These are phyloP conservation scores for Hymenoscyphus fructigenus DNA, from an alignment of 2,329 filamentous ascomycete genomes.

Conservation along the genomic window DNA sequence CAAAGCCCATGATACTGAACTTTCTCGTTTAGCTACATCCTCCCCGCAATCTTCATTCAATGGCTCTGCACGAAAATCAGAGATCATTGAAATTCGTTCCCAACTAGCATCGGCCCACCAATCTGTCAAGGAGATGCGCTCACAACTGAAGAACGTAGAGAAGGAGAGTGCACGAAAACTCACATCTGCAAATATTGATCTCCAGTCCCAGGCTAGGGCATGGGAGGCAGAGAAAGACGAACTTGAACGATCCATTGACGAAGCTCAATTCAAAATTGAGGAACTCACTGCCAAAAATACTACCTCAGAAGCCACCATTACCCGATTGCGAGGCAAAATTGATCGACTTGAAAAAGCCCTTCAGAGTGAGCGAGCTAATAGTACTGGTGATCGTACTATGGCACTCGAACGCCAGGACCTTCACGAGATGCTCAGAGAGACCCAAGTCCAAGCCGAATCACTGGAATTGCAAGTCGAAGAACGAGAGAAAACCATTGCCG, in stretches of 20 bases:
- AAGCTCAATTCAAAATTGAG: constrained; percentile 47
- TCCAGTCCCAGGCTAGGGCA: constrained; percentile 46
- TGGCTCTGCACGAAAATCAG: constrained; percentile 54
- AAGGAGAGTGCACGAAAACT: constrained; percentile 40
- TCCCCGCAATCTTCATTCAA: constrained; percentile 49
- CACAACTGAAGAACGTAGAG: constrained; percentile 49
- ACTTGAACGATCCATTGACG: constrained; percentile 44
- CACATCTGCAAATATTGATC: constrained; percentile 49
- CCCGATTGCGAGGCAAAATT: constrained; percentile 50
- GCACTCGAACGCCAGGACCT: constrained; percentile 59
- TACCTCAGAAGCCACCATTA: constrained; percentile 46
- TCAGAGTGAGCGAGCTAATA: constrained; percentile 53
- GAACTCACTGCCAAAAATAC: constrained; percentile 38
- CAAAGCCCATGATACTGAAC: constrained; percentile 63
- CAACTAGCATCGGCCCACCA: constrained; percentile 62
- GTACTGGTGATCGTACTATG: constrained; percentile 56
- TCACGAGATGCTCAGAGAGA: constrained; percentile 59
- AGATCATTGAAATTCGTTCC: constrained; percentile 57
- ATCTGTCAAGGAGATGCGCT: constrained; percentile 54
- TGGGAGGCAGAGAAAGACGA: constrained; percentile 37
- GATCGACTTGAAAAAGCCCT: constrained; percentile 47
- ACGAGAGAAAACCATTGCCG: constrained; percentile 64
- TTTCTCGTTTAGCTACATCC: constrained; percentile 48
- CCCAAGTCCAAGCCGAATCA: constrained; percentile 63
- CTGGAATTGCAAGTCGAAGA: constrained; percentile 72